Conservation (phyloP, 139 green algal genomes). For the Coccomyxa sp. region DNA sequence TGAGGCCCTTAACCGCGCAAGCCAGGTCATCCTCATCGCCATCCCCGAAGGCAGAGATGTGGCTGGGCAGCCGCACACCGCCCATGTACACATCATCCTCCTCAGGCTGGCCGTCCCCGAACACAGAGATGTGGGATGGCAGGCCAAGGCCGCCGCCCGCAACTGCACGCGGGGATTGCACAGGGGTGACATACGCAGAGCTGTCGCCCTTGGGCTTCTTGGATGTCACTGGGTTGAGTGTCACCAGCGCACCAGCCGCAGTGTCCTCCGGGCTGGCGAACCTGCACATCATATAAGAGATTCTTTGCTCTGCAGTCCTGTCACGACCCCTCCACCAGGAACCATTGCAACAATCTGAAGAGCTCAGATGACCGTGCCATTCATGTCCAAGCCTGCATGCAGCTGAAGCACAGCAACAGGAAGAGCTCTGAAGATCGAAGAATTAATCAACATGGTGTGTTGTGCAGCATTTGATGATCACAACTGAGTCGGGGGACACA, state of each 20-base stretch:
- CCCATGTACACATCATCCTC: not conserved
- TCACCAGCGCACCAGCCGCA: not conserved
- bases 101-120: not conserved
- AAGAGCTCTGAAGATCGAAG: no score
- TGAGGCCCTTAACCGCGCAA: not conserved
- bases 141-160: not conserved
- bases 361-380: no score
- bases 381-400: no score
- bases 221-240: no score
- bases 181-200: no score
- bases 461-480: no score
- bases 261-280: not conserved
- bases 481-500: no score
- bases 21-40: not conserved
- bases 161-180: not conserved
- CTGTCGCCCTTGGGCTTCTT: no score
- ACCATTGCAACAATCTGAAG: no score
- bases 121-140: conserved; percentile 8
- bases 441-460: no score
- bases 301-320: not conserved
- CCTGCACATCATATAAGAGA: not conserved
- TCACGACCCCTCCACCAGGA: not conserved
- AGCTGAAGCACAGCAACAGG: no score
- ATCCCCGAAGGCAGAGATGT: conserved; percentile 66
- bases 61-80: conserved; percentile 41